Base-by-base conservation (phyloP, 164 flowering plant species). In the Kalanchoe fedtschenkoi region DNA sequence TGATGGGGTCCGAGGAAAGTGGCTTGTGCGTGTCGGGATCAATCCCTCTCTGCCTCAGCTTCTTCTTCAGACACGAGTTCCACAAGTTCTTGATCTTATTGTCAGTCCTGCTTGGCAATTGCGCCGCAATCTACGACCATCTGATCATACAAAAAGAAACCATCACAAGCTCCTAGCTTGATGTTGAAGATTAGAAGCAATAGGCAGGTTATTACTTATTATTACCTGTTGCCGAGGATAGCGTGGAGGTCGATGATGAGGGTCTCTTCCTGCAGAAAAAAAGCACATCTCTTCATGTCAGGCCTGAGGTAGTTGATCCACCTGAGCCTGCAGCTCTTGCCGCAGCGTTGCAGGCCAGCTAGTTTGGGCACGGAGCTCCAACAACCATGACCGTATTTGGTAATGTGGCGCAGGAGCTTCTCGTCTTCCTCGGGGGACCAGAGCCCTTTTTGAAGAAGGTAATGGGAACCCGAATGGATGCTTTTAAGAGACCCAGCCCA, bases 11-110 rank as follows among this genome's bases (percentile, higher is more conserved):
- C 2, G 89, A n/a, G n/a, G n/a, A 80, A 24, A 89, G 77, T 8
- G 83, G 91, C 60, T 83, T 85, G 69, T 89, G 96, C n/a, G 96
- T 89, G 42, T 71, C 79, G 22, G 96, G 96, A 75, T 89, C 96
- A 68, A 89, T 87, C 72, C 96, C 96, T 68, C 75, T 81, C 70
- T 87, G n/a, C n/a, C n/a, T n/a, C n/a, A n/a, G n/a, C n/a, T n/a
- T n/a, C n/a, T n/a, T n/a, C n/a, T n/a, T n/a, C n/a, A n/a, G n/a
- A n/a, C n/a, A n/a, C n/a, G n/a, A n/a, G n/a, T n/a, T n/a, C n/a
- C n/a, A n/a, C n/a, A n/a, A n/a, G n/a, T n/a, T n/a, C n/a, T n/a
- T n/a, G n/a, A n/a, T n/a, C n/a, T n/a, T n/a, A n/a, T n/a, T n/a
- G n/a, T n/a, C n/a, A n/a, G n/a, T n/a, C n/a, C n/a, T n/a, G n/a